Percentiles rank a stretch among this genome's conserved stretches.
phyloP scores from a whole-genome alignment of 176 grass and related monocot genomes.

The Oryza rufipogon region DNA sequence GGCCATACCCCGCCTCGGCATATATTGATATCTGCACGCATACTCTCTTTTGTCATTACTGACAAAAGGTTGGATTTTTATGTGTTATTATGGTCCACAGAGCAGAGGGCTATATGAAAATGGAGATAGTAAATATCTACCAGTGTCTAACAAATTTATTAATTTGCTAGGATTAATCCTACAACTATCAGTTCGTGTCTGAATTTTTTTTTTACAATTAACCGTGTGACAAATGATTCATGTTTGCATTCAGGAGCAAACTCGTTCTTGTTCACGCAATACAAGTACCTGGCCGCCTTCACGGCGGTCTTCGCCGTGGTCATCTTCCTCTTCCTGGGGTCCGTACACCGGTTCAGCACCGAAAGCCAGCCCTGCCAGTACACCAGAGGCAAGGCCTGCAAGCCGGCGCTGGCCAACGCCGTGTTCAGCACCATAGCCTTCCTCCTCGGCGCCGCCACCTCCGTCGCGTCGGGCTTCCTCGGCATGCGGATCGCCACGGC shows the following conservation, averaged over 20 bases:
- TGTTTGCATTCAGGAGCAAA: constrained; percentile 45
- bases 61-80: no score
- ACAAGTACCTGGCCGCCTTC: constrained; percentile 72
- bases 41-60: no score
- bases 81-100: no score
- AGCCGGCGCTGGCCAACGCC: constrained; percentile 78
- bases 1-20: no score
- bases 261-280: constrained; percentile 77
- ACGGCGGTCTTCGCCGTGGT: constrained; percentile 56
- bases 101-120: no score
- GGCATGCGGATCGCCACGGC: constrained; percentile 78
- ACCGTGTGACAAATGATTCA: background rate
- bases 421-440: constrained; percentile 70
- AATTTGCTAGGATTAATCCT: no score
- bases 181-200: no score
- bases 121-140: no score
- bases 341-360: constrained; percentile 71
- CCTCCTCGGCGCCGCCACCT: constrained; percentile 68
- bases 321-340: constrained; percentile 85
- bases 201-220: background rate
- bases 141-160: no score
- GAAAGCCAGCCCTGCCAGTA: constrained; percentile 60
- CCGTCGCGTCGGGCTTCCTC: constrained; percentile 66
- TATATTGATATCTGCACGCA: no score
- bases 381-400: constrained; percentile 52